These are phyloP conservation scores for Auriscalpium vulgare DNA, from an alignment of 768 basidiomycete genomes.

Conservation along the genomic window DNA sequence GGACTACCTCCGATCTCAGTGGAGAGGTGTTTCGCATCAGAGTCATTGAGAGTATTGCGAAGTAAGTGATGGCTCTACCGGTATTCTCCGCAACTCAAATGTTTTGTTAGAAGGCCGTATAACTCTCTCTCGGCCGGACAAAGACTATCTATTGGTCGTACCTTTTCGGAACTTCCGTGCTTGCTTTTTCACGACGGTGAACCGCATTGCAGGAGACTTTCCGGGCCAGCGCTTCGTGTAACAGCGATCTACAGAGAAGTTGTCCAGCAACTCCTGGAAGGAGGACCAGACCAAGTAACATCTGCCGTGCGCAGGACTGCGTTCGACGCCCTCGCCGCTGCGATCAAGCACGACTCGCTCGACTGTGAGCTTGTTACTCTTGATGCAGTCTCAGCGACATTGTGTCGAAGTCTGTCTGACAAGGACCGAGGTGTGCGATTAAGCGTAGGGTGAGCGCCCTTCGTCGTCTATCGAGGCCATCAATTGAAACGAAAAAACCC, in stretches of 20 bases:
- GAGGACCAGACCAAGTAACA: conserved; percentile 38
- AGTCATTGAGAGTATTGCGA: no score
- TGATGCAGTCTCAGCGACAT: neutral
- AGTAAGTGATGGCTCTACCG: no score
- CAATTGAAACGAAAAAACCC: conserved; percentile 1
- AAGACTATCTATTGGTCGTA: conserved; percentile 1
- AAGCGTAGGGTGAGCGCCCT: conserved; percentile 12
- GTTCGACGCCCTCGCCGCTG: conserved; percentile 32
- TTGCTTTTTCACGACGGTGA: conserved; percentile 3
- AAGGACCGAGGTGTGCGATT: conserved; percentile 13
- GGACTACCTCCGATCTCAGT: neutral
- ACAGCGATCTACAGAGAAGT: conserved; percentile 29
- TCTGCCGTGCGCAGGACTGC: conserved; percentile 36
- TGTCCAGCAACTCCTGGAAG: conserved; percentile 36
- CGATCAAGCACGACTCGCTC: conserved; percentile 36
- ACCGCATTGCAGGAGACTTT: conserved; percentile 8
- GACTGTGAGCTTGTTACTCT: conserved; percentile 14
- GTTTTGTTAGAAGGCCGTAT: conserved; percentile 2
- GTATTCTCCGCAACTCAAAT: neutral
- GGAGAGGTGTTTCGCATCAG: neutral
- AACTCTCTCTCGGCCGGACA: conserved; percentile 1
- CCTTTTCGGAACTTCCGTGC: conserved; percentile 7
- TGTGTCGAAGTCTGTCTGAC: conserved; percentile 1
- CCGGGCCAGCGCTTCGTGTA: conserved; percentile 9
- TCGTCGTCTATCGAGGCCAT: neutral